Evolutionary conservation across 176 grass and related monocot genomes (phyloP).

Genomic region (Triticum monococcum): DNA sequence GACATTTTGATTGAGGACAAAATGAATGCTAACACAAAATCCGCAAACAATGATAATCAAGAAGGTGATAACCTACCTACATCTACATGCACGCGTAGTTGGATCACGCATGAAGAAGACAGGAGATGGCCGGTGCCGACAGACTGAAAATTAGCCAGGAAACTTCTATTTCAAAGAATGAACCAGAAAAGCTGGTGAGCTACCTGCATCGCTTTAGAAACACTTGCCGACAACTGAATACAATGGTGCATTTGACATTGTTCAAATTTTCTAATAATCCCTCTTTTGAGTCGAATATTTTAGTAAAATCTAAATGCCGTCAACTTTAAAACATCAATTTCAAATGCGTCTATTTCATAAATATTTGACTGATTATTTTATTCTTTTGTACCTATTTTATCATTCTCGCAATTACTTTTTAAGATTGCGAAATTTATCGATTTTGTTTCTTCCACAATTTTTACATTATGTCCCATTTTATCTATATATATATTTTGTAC

Average conservation of each 20-base stretch:
- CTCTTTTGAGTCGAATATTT: background rate
- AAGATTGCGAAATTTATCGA: no score
- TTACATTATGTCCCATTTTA: no score
- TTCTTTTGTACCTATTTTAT: background rate
- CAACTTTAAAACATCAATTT: background rate
- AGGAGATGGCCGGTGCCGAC: background rate
- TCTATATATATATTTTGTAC: no score
- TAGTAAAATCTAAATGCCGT: background rate
- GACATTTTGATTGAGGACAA: background rate
- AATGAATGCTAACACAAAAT: background rate
- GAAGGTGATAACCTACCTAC: background rate
- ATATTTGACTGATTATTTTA: background rate
- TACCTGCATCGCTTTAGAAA: background rate
- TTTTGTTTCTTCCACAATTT: no score
- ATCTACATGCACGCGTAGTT: background rate
- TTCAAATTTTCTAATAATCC: no score
- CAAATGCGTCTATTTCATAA: background rate
- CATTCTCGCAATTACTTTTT: background rate
- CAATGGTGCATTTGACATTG: background rate
- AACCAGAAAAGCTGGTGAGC: conserved; percentile 3
- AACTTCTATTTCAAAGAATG: background rate
- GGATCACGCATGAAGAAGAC: conserved; percentile 1
- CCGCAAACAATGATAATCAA: background rate
- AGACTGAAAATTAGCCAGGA: conserved; percentile 21
- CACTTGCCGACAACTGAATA: background rate